Base-by-base conservation (phyloP, 2,329 filamentous ascomycete genomes). In the Fusarium lyarnte region DNA sequence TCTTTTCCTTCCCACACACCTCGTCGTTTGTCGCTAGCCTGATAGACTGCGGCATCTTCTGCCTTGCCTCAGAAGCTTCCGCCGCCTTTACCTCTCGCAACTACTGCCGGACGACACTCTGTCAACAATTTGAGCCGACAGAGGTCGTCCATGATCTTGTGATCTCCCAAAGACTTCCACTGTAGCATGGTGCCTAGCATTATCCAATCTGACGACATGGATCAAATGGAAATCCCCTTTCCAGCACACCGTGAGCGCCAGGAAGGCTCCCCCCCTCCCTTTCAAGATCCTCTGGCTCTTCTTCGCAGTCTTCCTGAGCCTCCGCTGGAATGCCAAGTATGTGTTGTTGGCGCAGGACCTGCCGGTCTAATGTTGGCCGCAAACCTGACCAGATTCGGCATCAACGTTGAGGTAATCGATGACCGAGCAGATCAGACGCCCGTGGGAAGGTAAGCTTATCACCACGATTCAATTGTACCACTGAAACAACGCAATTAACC, bases 391-490 rank as follows among this genome's bases (percentile, higher is more conserved):
- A 86, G 91, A 13, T 92, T 89, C 75, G 92, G 91, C 19, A 88
- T 93, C 75, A 88, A 89, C 61, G 86, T 89, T 6, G 85, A 87
- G 43, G 86, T 94, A 47, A 84, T 94, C 53, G 92, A 94, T 81
- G 91, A 94, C 78, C 84, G 92, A 70, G 84, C 88, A 38, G 88
- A 92, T 75, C 89, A 89, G 76, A 94, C 92, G 3, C 85, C 88
- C 10, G 91, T 90, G 13, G 92, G 92, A 78, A 82, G 83, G 83
- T 84, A 82, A 77, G 73, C n/a, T 31, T 36, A 57, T 47, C 47
- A 35, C 23, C 25, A 31, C 57, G 29, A 38, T 54, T 39, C 19
- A 46, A 63, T 51, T 43, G 21, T 46, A 25, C 43, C 36, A 27
- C 17, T 42, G 39, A 39, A 55, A 69, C 31, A 58, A 43, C 21